A percentile compares a stretch with the other conserved stretches of the same genome.
Conservation (phyloP, 2,329 filamentous ascomycete genomes). For the Ophiostoma himal-ulmi region DNA sequence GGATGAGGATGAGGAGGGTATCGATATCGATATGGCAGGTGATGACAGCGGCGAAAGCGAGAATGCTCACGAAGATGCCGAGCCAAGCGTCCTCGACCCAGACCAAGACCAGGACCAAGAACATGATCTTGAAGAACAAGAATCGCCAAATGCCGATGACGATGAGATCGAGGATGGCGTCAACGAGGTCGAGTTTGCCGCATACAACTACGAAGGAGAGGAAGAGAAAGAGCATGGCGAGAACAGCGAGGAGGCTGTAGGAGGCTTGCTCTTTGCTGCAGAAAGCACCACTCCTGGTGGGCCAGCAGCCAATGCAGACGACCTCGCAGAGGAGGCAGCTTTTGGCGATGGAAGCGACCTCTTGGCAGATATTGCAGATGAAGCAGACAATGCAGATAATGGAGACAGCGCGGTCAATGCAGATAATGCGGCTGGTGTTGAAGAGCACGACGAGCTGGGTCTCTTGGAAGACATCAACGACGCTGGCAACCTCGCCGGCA, state of each 20-base stretch:
- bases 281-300: background rate
- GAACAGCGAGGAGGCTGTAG: constrained; percentile 12
- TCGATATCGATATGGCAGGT: constrained; percentile 16
- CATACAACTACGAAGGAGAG: constrained; percentile 4
- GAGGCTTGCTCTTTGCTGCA: constrained; percentile 3
- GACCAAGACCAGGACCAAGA: constrained; percentile 19
- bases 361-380: background rate
- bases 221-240: constrained; percentile 23
- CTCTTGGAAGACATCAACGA: constrained; percentile 20
- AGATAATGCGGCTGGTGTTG: background rate
- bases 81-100: background rate
- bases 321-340: background rate
- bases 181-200: constrained; percentile 15
- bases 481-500: background rate
- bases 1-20: constrained; percentile 16
- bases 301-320: constrained; percentile 9
- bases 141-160: constrained; percentile 16
- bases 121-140: background rate
- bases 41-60: constrained; percentile 15
- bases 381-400: background rate
- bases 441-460: constrained; percentile 20
- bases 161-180: constrained; percentile 22
- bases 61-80: constrained; percentile 12
- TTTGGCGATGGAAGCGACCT: background rate
- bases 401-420: background rate